These are phyloP conservation scores for Colletotrichum tropicale DNA, from an alignment of 2,329 filamentous ascomycete genomes.

Conservation along the genomic window DNA sequence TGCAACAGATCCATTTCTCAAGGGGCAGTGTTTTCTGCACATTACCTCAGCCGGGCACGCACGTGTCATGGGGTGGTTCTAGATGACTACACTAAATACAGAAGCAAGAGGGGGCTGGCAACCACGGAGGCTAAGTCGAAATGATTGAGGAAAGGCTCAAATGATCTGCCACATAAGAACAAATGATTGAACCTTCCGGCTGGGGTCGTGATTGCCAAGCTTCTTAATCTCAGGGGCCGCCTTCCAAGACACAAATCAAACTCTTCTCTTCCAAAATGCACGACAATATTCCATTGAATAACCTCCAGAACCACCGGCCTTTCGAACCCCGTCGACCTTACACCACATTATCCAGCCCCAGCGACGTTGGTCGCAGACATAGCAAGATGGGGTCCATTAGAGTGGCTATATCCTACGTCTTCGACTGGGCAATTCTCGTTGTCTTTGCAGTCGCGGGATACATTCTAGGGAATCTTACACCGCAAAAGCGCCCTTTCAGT, in stretches of 20 bases:
- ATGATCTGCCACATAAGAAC: neutral
- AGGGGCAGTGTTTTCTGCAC: neutral
- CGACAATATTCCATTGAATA: neutral
- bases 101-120: neutral
- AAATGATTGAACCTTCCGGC: neutral
- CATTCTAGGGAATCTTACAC: conserved; percentile 54
- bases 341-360: neutral
- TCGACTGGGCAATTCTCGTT: conserved; percentile 55
- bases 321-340: neutral
- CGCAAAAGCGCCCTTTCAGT: conserved; percentile 66
- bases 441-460: conserved; percentile 53
- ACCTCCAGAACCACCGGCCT: neutral
- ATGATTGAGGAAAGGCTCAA: neutral
- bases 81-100: neutral
- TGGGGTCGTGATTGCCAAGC: neutral
- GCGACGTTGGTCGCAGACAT: neutral
- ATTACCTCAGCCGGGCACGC: neutral
- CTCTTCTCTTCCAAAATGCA: neutral
- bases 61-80: neutral
- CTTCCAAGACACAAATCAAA: neutral
- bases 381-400: neutral
- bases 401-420: conserved; percentile 59
- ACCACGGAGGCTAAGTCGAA: neutral
- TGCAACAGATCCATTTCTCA: neutral
- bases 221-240: neutral